These are phyloP conservation scores for Cryptococcus jaspeensis DNA, from an alignment of 1,284 basidiomycete species.

Conservation along the genomic window DNA sequence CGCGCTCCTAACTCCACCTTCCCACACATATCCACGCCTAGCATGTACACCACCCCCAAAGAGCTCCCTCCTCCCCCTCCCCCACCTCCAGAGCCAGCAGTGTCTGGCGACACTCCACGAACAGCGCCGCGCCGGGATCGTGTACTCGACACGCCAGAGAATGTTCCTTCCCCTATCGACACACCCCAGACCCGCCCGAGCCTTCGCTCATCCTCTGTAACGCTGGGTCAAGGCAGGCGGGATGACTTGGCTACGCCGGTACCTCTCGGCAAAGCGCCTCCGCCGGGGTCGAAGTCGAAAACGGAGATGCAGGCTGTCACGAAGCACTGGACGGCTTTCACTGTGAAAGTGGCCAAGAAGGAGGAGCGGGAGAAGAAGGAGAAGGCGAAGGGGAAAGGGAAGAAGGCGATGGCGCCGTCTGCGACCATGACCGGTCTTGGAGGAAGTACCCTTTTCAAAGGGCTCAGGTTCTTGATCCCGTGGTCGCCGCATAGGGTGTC, in stretches of 20 bases:
- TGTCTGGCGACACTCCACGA: neutral
- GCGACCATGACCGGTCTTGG: constrained; percentile 11
- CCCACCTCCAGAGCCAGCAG: neutral
- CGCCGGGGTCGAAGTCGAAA: constrained; percentile 18
- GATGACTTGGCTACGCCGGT: constrained; percentile 34
- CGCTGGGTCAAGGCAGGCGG: constrained; percentile 21
- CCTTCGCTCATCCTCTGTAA: neutral
- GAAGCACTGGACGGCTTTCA: constrained; percentile 28
- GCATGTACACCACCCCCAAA: constrained; percentile 2
- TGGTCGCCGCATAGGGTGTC: constrained; percentile 21
- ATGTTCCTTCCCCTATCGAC: constrained; percentile 33
- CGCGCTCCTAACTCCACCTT: constrained; percentile 11
- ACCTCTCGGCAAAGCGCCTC: constrained; percentile 22
- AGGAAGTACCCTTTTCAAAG: constrained; percentile 29
- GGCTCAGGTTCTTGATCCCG: constrained; percentile 38
- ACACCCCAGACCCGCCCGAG: constrained; percentile 15
- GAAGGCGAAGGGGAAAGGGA: constrained; percentile 4
- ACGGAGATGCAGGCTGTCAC: constrained; percentile 34
- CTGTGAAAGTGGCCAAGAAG: constrained; percentile 15
- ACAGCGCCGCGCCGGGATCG: neutral
- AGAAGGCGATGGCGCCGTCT: neutral
- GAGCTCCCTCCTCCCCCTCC: constrained; percentile 6
- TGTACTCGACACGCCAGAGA: constrained; percentile 12
- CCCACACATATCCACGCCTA: constrained; percentile 19
- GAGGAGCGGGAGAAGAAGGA: neutral